Base-by-base conservation (phyloP, 345 rosid genomes). In the Melastoma malabathricum region DNA sequence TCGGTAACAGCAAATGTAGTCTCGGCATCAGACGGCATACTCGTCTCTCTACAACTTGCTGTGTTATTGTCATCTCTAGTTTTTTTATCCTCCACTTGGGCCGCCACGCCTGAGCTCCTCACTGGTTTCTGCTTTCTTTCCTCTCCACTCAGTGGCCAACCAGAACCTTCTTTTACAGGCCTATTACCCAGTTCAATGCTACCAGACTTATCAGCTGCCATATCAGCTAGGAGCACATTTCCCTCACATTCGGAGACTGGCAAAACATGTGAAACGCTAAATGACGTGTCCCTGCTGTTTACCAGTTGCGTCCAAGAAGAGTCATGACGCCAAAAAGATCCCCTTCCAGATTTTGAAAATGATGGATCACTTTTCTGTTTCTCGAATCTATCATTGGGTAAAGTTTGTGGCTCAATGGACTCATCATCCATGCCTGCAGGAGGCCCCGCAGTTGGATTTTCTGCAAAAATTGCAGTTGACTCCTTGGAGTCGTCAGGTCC, bases 301-400 rank as follows among this genome's bases (percentile, higher is more conserved):
- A 87, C 73, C 74, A 92, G 63, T 64, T 92, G 89, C 50, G 83
- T 77, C 98, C 98, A 92, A 16, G 98, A 72, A 27, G 76, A 77
- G 52, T 74, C 70, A 52, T 87, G 81, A 58, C 74, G 79, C 98
- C 98, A 92, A 34, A 81, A 68, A 47, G 76, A 60, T 54, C 93
- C 84, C 67, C 80, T 77, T 61, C 84, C 72, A 4, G 78, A 53
- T 50, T 68, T 77, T 50, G 18, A 67, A 34, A 54, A 55, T 54
- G 68, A 52, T 48, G 55, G 48, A 51, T 41, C 54, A 39, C 58
- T 43, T 50, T 52, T 47, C 22, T 46, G 31, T 49, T 62, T 50
- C 54, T 62, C 68, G 46, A 61, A 55, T 13, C 55, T 50, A 18
- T 18, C 47, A 15, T 44, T 50, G 9, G 38, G 9, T 29, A 27